Evolutionary conservation across 2,329 filamentous ascomycete genomes (phyloP), one percentile per base, ranked within the genome.

Genomic region (Exophiala calicioides): DNA sequence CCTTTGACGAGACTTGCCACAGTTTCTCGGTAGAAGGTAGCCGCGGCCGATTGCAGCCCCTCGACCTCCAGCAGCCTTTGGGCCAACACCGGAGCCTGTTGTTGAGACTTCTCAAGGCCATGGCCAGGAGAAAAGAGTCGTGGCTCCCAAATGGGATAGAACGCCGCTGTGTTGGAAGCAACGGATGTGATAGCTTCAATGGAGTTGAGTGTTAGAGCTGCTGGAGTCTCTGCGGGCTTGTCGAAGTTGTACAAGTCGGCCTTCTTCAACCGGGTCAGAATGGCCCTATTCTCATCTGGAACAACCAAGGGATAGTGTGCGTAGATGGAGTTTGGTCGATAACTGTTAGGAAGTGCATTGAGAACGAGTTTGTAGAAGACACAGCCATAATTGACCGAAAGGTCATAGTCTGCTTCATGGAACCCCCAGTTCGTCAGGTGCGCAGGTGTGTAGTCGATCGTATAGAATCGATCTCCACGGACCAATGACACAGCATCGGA

Each of bases 281-380:
- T 70, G 20, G 64, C 66, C 45, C 66, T 58, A 61, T 74, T 75
- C 50, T 74, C 72, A 7, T 63, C 60, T 2, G 74, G 73, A n/a
- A 73, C 62, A 8, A 74, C 73, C 52, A 76, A 52, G 3, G 74
- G 73, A 52, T 72, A 75, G 53, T 76, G 73, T 2, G 69, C 71
- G 43, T 75, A 76, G 33, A 77, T 65, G 0, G 71, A 75, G 50
- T 74, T 64, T 0, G 66, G 66, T 23, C 66, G 60, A 59, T 72
- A 75, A 58, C 70, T 69, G 46, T 74, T 69, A 1, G 75, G 75
- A 42, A 77, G 67, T 1, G 73, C 70, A 35, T 72, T 68, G 30
- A 75, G 61, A 50, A 74, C 70, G 9, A 76, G 64, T 58, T 76
- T 76, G 62, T 76, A 76, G 53, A 76, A 68, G 31, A 74, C 68